Conservation (phyloP, 2,329 filamentous ascomycete species). For the Cadophora luteo-olivacea region DNA sequence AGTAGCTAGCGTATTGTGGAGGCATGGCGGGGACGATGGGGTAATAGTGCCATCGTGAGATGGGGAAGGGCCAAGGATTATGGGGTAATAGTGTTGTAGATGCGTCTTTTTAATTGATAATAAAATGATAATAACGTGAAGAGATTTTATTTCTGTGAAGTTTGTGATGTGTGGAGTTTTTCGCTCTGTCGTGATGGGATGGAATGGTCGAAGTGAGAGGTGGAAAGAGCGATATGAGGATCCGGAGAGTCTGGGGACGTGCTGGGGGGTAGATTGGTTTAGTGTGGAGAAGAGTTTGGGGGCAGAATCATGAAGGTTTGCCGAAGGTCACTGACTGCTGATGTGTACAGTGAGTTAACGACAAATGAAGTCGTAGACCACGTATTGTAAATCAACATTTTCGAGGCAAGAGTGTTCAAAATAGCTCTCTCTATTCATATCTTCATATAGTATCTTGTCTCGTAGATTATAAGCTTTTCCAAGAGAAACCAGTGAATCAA, state of each 20-base stretch:
- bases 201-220: background rate
- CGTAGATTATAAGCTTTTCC: background rate
- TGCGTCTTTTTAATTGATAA: background rate
- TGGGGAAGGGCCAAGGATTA: background rate
- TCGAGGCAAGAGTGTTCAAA: background rate
- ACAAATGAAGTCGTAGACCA: no score
- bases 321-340: no score
- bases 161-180: background rate
- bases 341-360: no score
- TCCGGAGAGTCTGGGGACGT: background rate
- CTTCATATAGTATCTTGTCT: constrained; percentile 4
- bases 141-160: background rate
- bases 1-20: background rate
- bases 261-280: background rate
- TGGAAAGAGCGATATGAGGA: background rate
- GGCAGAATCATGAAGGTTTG: no score
- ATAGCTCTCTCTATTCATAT: constrained; percentile 5
- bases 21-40: background rate
- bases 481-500: background rate
- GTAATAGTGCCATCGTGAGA: background rate
- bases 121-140: background rate
- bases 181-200: background rate
- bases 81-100: background rate
- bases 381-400: background rate
- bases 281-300: background rate